A percentile compares a stretch with the other conserved stretches of the same genome.
Evolutionary conservation across 305 asterid genomes (phyloP).

Genomic region (Fraxinus greggii): DNA sequence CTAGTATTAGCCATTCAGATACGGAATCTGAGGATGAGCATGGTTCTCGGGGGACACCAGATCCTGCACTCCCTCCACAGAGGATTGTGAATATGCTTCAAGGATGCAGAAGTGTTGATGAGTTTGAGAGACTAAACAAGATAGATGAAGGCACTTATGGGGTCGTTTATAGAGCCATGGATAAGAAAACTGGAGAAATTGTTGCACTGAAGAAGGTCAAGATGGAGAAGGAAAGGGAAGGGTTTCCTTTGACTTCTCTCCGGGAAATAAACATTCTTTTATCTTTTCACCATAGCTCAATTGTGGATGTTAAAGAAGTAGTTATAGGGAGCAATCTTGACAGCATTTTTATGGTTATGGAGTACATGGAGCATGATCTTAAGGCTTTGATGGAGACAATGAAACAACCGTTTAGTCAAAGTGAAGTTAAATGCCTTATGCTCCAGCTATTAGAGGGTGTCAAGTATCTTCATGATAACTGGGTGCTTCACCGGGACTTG

Average conservation of each 20-base stretch:
- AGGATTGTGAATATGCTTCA: conserved; percentile 90
- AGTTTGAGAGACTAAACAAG: conserved; percentile 83
- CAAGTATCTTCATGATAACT: conserved; percentile 85
- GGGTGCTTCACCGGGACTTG: conserved; percentile 90
- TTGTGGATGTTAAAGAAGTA: conserved; percentile 91
- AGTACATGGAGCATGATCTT: conserved; percentile 97
- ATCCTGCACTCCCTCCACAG: conserved; percentile 43
- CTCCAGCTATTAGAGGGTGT: conserved; percentile 79
- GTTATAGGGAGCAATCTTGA: conserved; percentile 78
- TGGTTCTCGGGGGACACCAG: conserved; percentile 47
- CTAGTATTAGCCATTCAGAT: conserved; percentile 50
- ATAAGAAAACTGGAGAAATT: conserved; percentile 78
- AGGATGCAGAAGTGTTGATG: conserved; percentile 91
- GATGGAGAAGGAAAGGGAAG: conserved; percentile 93
- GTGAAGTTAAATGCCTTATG: conserved; percentile 96
- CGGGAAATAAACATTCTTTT: conserved; percentile 87
- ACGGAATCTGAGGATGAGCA: conserved; percentile 54
- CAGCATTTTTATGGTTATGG: conserved; percentile 90
- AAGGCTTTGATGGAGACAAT: conserved; percentile 83
- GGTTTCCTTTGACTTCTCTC: conserved; percentile 84
- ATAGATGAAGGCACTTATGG: conserved; percentile 97
- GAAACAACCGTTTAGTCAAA: conserved; percentile 80
- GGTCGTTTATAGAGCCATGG: conserved; percentile 83
- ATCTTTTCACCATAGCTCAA: conserved; percentile 72
- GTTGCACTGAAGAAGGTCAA: conserved; percentile 96